Percentiles rank a stretch among this genome's conserved stretches.
Conservation (phyloP, 2,329 filamentous ascomycete species). For the Arthrobotrys megalospora region DNA sequence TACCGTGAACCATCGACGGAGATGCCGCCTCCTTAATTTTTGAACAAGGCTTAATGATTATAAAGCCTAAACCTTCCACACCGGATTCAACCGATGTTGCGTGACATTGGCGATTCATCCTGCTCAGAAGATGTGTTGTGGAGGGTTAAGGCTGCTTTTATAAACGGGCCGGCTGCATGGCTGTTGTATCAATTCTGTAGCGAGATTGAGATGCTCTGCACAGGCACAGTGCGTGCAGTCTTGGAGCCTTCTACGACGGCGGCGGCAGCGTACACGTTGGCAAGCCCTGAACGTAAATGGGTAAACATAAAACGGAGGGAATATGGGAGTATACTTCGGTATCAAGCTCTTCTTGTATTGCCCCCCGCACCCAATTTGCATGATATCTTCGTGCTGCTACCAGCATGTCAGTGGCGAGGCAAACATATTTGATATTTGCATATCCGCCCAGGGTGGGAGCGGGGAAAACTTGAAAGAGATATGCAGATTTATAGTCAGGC, state of each 20-base stretch:
- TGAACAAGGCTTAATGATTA: slow-evolving; percentile 1
- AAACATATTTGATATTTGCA: slow-evolving; percentile 6
- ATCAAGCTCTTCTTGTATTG: neutral
- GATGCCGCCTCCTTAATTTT: slow-evolving; percentile 10
- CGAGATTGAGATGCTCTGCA: slow-evolving; percentile 8
- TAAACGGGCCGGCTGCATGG: neutral
- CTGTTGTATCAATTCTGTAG: slow-evolving; percentile 8
- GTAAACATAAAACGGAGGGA: neutral
- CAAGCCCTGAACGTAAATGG: neutral
- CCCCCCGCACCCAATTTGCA: neutral
- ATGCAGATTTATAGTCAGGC: neutral
- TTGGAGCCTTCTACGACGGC: slow-evolving; percentile 1
- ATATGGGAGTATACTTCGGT: slow-evolving; percentile 1
- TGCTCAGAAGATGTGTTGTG: slow-evolving; percentile 52
- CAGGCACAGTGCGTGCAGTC: slow-evolving; percentile 15
- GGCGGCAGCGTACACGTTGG: neutral
- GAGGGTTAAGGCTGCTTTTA: neutral
- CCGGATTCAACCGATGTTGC: slow-evolving; percentile 37
- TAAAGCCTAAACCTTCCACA: slow-evolving; percentile 30
- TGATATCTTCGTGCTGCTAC: neutral
- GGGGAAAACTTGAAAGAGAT: neutral
- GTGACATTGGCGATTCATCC: slow-evolving; percentile 41
- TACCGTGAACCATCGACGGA: neutral
- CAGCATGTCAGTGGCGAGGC: neutral
- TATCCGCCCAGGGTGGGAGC: neutral